These are phyloP conservation scores for Tricladium varicosporioides DNA, from an alignment of 2,329 filamentous ascomycete species.

Conservation along the genomic window DNA sequence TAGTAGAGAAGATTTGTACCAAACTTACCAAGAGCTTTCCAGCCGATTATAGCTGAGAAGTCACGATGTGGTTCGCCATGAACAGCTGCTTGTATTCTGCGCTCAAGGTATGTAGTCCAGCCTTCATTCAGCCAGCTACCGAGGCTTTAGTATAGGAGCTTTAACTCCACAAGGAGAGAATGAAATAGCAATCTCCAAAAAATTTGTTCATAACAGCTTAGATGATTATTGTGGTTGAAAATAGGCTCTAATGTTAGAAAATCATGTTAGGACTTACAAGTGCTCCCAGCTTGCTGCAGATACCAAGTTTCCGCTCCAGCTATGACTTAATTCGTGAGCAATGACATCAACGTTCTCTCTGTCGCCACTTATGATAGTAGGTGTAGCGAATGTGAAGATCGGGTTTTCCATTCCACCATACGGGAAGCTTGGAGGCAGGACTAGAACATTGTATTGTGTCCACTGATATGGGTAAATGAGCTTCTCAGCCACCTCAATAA, in stretches of 20 bases:
- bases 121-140: constrained; percentile 69
- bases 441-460: constrained; percentile 92
- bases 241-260: not conserved
- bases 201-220: not conserved
- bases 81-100: constrained; percentile 72
- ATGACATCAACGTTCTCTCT: constrained; percentile 94
- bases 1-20: not conserved
- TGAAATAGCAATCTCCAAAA: too few relatives aligned
- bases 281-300: constrained; percentile 80
- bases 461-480: constrained; percentile 85
- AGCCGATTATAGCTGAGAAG: constrained; percentile 94
- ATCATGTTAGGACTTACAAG: constrained; percentile 48
- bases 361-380: constrained; percentile 88
- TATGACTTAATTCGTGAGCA: constrained; percentile 75
- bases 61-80: constrained; percentile 85
- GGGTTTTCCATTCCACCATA: constrained; percentile 94
- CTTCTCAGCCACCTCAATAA: constrained; percentile 81
- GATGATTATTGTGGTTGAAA: not conserved
- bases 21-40: constrained; percentile 61
- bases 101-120: constrained; percentile 94
- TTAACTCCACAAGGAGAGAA: too few relatives aligned
- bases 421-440: constrained; percentile 86
- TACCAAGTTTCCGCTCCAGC: constrained; percentile 88
- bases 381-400: constrained; percentile 91
- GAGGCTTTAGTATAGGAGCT: not conserved